Evolutionary conservation across 352 stramenopile genomes (phyloP), one percentile per base, ranked within the genome.

Genomic region (Phytopythium cucurbitacearum): DNA sequence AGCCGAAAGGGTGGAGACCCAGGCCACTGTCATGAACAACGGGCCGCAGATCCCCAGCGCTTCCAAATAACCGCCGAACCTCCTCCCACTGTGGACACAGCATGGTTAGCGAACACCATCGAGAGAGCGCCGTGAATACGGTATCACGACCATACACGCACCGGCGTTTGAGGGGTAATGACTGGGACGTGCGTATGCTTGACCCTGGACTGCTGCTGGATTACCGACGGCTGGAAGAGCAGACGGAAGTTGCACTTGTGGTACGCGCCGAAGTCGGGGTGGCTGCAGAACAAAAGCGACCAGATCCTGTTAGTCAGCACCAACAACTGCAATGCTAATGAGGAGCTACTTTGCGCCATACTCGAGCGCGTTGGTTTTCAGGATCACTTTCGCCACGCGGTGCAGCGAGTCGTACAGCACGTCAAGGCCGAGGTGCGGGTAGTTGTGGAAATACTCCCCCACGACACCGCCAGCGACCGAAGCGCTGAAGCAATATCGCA

Each of bases 361-460:
- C 83, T 80, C 81, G 5, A 90, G 67, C 2, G 80, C 76, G 40
- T 94, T 94, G 5, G 84, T 84, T 59, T 89, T 90, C 40, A 94
- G 48, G 50, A 94, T 92, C 9, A 92, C 53, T 53, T 94, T 94
- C 6, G 73, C 77, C 0, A 71, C 81, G 5, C 63, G 71, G 68
- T 94, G 84, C 47, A 85, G 71, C 4, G 71, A 73, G 39, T 89
- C 62, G 46, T 91, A 94, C 41, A 94, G 66, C 33, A 94, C 69
- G 50, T 94, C 84, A 41, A 91, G 57, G 12, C 84, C 84, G 4
- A 94, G 54, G 40, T 94, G 81, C 7, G 82, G 80, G 54, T 91
- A 94, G 60, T 94, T 94, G 62, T 94, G 84, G 51, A 94, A 91
- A 49, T 92, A 94, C 40, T 91, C 77, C 3, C 78, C 71, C 2